phyloP scores from a whole-genome alignment of 352 stramenopile species.

The Phytophthora chlamydospora region DNA sequence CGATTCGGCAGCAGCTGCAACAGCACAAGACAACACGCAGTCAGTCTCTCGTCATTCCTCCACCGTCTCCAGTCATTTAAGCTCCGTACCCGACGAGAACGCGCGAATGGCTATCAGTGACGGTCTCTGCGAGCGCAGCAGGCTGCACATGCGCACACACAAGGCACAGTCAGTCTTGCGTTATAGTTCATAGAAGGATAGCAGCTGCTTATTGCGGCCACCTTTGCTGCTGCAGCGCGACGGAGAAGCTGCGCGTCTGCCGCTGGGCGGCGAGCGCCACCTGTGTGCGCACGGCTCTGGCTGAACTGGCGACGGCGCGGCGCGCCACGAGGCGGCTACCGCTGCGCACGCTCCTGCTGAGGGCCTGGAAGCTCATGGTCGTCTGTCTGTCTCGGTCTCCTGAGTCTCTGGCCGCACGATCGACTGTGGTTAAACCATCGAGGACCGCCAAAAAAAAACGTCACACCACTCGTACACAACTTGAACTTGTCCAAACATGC shows the following conservation, averaged over 20 bases:
- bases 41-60: neutral
- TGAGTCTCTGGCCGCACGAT: conserved; percentile 17
- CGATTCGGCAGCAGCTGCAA: conserved; percentile 44
- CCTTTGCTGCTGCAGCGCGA: conserved; percentile 28
- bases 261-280: conserved; percentile 11
- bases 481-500: conserved; percentile 27
- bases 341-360: conserved; percentile 45
- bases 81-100: conserved; percentile 57
- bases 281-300: conserved; percentile 26
- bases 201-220: conserved; percentile 1
- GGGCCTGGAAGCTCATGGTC: conserved; percentile 62
- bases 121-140: conserved; percentile 31
- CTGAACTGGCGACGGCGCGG: conserved; percentile 18
- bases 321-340: conserved; percentile 41
- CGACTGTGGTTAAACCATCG: conserved; percentile 25
- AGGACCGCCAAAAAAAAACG: conserved; percentile 5
- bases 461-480: conserved; percentile 33
- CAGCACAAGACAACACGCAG: conserved; percentile 2
- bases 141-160: conserved; percentile 19
- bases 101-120: conserved; percentile 26
- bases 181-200: neutral
- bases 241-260: conserved; percentile 37
- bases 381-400: conserved; percentile 10
- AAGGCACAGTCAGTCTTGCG: neutral
- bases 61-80: neutral